Percentiles rank a stretch among this genome's conserved stretches.
phyloP scores from a whole-genome alignment of 768 basidiomycete genomes.

The Daedaleopsis sinensis region DNA sequence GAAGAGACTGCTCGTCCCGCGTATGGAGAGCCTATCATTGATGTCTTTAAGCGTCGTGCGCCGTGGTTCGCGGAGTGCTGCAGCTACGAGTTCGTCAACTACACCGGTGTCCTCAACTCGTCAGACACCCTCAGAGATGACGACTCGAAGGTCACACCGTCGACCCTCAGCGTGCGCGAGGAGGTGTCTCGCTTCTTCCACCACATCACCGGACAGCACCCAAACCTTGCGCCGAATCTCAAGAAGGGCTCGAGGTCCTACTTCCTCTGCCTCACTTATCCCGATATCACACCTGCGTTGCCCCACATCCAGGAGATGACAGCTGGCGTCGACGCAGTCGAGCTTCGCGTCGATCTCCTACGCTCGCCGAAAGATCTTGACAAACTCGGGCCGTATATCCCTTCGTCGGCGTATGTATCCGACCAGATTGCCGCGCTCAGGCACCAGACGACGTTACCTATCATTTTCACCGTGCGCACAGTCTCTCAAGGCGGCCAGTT shows the following conservation, averaged over 20 bases:
- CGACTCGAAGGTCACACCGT: slow-evolving; percentile 13
- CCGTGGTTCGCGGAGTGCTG: slow-evolving; percentile 88
- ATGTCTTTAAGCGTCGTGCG: slow-evolving; percentile 80
- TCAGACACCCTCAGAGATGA: slow-evolving; percentile 9
- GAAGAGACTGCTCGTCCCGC: slow-evolving; percentile 80
- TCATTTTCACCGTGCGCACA: slow-evolving; percentile 92
- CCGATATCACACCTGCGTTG: slow-evolving; percentile 76
- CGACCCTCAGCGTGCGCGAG: slow-evolving; percentile 44
- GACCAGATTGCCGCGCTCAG: slow-evolving; percentile 81
- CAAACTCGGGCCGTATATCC: slow-evolving; percentile 55
- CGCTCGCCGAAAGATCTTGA: slow-evolving; percentile 52
- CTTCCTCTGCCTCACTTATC: slow-evolving; percentile 92
- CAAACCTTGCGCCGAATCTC: slow-evolving; percentile 65
- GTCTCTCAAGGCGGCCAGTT: slow-evolving; percentile 89
- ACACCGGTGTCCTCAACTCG: slow-evolving; percentile 43
- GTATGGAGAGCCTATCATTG: slow-evolving; percentile 84
- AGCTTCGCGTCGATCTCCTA: slow-evolving; percentile 92
- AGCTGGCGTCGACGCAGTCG: slow-evolving; percentile 88
- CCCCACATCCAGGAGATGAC: slow-evolving; percentile 71
- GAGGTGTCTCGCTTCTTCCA: slow-evolving; percentile 87
- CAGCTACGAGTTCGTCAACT: slow-evolving; percentile 83
- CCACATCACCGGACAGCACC: slow-evolving; percentile 74
- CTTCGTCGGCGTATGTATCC: slow-evolving; percentile 72
- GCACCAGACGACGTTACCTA: slow-evolving; percentile 75
- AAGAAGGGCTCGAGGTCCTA: slow-evolving; percentile 68